A percentile compares a stretch with the other conserved stretches of the same genome.
These are phyloP conservation scores for Arthroderma sp. DNA, from an alignment of 2,329 filamentous ascomycete species.

Conservation along the genomic window DNA sequence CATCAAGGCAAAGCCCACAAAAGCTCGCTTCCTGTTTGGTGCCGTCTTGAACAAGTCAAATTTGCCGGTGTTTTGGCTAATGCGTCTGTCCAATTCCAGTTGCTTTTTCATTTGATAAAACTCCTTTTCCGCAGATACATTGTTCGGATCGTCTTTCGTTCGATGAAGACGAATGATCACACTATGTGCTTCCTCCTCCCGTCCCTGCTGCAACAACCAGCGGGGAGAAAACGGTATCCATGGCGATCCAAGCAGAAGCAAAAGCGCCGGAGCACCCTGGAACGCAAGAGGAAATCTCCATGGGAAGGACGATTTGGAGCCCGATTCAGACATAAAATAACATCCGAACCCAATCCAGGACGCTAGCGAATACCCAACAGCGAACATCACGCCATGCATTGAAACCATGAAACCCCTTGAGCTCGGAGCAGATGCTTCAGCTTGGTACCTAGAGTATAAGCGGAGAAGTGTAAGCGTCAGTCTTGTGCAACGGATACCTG, in stretches of 20 bases:
- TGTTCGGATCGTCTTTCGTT: conserved; percentile 26
- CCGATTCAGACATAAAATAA: conserved; percentile 23
- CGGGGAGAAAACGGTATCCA: conserved; percentile 32
- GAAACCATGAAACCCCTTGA: conserved; percentile 29
- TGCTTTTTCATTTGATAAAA: conserved; percentile 35
- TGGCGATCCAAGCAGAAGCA: conserved; percentile 26
- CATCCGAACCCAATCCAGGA: conserved; percentile 31
- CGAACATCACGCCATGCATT: conserved; percentile 30
- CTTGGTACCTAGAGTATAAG: conserved; percentile 17
- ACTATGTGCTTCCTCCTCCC: conserved; percentile 26
- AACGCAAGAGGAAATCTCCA: conserved; percentile 37
- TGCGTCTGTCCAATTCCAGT: conserved; percentile 26
- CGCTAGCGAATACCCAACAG: conserved; percentile 27
- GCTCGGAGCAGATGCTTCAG: conserved; percentile 27
- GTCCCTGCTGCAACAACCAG: conserved; percentile 32
- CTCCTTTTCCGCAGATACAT: conserved; percentile 24
- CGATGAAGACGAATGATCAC: conserved; percentile 33
- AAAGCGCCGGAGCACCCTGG: conserved; percentile 28
- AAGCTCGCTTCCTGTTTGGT: conserved; percentile 27
- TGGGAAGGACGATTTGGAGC: conserved; percentile 21
- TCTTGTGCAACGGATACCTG: background rate
- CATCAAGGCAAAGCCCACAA: conserved; percentile 31
- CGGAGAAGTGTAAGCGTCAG: background rate
- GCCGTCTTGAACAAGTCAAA: conserved; percentile 32
- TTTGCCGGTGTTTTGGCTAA: conserved; percentile 17